Base-by-base conservation (phyloP, 2,329 filamentous ascomycete species). In the Penicillium brasilianum region DNA sequence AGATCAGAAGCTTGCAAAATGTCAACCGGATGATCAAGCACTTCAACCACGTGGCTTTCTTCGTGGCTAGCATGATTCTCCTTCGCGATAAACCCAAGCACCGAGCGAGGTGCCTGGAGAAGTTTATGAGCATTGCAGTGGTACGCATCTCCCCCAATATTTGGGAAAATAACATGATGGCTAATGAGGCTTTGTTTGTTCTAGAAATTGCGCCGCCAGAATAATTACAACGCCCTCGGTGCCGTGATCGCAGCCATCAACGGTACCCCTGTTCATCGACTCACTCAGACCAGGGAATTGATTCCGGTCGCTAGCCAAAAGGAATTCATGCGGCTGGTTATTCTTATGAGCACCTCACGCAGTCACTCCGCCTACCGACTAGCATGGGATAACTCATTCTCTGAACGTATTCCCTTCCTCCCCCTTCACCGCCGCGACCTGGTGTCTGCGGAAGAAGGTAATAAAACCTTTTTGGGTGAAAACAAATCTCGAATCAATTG, bases 221-320 rank as follows among this genome's bases (percentile, higher is more conserved):
- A 98, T 81, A 98, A 99, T 77, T 99, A 98, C 82, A 98, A 98
- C 74, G 91, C 93, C 0, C 83, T 99, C 1, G 94, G 93, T n/a
- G 94, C 95, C 8, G 88, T 99, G 37, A 86, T 99, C 60, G 94
- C 95, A 7, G 95, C 94, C 9, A 90, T 99, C 71, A 96, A 96
- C 73, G 90, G 91, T 61, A 91, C 91, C 2, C 88, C 93, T 0
- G 89, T 99, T 30, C 90, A 95, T 72, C 90, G 95, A 18, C 85
- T 99, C 1, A 81, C 85, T 0, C 90, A 93, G 69, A 98, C 95
- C 0, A 85, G 90, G 62, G 87, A 90, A 14, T 79, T 97, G 16
- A 87, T 98, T 3, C 84, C 90, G 1, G 78, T 85, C 7, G 85
- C 89, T 1, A 85, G 88, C 0, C 89, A 90, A 68, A 96, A 93